These are phyloP conservation scores for Fusarium dlaminii DNA, from an alignment of 2,329 filamentous ascomycete species.

Conservation along the genomic window DNA sequence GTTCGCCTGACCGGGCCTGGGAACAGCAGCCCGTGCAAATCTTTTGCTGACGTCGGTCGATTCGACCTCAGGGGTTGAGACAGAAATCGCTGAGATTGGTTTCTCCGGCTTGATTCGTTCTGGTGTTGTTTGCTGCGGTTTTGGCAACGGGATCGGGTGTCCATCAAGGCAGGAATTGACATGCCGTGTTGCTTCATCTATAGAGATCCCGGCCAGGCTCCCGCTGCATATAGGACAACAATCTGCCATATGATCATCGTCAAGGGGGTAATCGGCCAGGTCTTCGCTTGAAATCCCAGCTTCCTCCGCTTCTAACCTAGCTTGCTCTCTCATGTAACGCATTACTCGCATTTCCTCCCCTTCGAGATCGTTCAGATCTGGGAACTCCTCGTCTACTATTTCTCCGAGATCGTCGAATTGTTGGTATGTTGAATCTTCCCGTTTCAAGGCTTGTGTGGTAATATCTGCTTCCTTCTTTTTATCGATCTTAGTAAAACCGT, in stretches of 20 bases:
- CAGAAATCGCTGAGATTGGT: not conserved
- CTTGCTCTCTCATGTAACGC: constrained; percentile 80
- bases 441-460: constrained; percentile 37
- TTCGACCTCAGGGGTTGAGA: constrained; percentile 45
- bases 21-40: constrained; percentile 73
- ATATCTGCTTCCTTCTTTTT: constrained; percentile 25
- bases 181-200: constrained; percentile 79
- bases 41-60: constrained; percentile 60
- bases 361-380: constrained; percentile 60
- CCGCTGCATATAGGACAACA: constrained; percentile 82
- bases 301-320: constrained; percentile 69
- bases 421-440: constrained; percentile 44
- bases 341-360: constrained; percentile 74
- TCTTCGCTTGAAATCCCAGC: constrained; percentile 53
- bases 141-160: constrained; percentile 69
- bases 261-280: constrained; percentile 45
- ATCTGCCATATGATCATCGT: constrained; percentile 45
- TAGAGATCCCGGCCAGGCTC: constrained; percentile 66
- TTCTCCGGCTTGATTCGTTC: constrained; percentile 19
- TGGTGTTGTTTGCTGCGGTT: constrained; percentile 26
- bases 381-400: constrained; percentile 63
- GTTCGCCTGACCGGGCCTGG: constrained; percentile 82
- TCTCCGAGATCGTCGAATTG: constrained; percentile 51
- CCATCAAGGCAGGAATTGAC: constrained; percentile 95
- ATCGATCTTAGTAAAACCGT: constrained; percentile 37